phyloP scores from a whole-genome alignment of 225 moss, liverwort and hornwort species.

The Pseudoscleropodium purum region DNA sequence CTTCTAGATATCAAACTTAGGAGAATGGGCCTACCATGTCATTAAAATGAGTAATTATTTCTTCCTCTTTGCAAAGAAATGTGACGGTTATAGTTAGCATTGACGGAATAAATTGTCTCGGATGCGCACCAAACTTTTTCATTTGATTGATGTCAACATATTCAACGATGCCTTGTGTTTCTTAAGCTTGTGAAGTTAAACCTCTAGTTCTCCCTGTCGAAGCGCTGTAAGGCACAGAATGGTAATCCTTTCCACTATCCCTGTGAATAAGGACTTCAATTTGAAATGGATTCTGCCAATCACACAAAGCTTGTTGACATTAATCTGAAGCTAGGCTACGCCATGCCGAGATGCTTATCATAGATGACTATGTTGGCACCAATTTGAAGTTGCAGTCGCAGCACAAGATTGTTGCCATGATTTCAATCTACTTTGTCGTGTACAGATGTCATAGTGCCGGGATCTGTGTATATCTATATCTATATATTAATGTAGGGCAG shows the following conservation, averaged over 20 bases:
- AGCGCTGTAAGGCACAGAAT: not conserved
- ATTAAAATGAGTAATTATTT: not conserved
- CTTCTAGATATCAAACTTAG: not conserved
- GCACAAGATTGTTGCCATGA: too few species aligned
- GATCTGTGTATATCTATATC: too few species aligned
- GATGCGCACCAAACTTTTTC: not conserved
- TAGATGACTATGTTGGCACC: not conserved
- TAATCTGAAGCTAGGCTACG: conserved; percentile 6
- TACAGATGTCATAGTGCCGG: too few species aligned
- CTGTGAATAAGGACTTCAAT: conserved; percentile 6
- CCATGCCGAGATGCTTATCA: too few species aligned
- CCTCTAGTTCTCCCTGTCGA: not conserved
- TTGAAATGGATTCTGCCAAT: conserved; percentile 19
- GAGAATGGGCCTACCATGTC: not conserved
- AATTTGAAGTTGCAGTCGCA: not conserved
- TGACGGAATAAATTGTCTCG: not conserved
- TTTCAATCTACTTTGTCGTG: not conserved
- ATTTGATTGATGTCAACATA: not conserved
- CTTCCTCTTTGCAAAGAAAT: not conserved
- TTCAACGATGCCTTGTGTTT: not conserved
- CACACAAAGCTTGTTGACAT: conserved; percentile 9
- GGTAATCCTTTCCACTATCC: not conserved
- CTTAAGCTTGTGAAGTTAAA: not conserved
- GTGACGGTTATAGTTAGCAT: not conserved
- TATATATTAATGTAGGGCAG: too few species aligned